Conservation (phyloP, 2,329 filamentous ascomycete genomes). For the Sclerotinia subarctica region DNA sequence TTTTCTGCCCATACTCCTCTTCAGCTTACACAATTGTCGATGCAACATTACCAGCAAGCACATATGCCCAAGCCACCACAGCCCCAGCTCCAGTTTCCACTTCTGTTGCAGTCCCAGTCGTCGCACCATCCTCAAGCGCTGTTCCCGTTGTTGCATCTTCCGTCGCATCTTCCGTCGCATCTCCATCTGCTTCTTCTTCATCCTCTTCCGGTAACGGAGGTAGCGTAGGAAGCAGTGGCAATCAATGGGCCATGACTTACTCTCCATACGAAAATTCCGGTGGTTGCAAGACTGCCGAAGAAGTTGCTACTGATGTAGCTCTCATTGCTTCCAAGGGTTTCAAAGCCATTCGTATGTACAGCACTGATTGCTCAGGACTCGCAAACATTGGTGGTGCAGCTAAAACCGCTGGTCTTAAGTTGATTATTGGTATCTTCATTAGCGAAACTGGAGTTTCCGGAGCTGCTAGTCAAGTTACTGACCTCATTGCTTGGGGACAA, state of each 20-base stretch:
- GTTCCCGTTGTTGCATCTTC: conserved; percentile 20
- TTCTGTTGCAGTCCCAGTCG: conserved; percentile 22
- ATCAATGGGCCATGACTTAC: conserved; percentile 72
- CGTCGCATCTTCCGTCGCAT: conserved; percentile 31
- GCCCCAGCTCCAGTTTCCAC: conserved; percentile 28
- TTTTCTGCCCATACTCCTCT: conserved; percentile 65
- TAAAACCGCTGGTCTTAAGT: conserved; percentile 62
- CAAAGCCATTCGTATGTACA: conserved; percentile 76
- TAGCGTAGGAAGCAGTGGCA: conserved; percentile 27
- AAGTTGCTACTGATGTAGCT: conserved; percentile 59
- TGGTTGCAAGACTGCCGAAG: conserved; percentile 60
- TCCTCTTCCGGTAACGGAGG: conserved; percentile 31
- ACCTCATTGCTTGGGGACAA: conserved; percentile 68
- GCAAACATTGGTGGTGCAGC: conserved; percentile 69
- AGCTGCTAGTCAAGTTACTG: conserved; percentile 64
- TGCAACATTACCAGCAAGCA: conserved; percentile 1
- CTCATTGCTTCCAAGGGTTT: conserved; percentile 65
- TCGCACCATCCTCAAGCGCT: conserved; percentile 5
- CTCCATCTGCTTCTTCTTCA: conserved; percentile 51
- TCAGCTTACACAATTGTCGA: conserved; percentile 35
- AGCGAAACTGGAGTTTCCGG: conserved; percentile 57
- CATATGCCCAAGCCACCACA: conserved; percentile 31
- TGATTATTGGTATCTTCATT: conserved; percentile 89
- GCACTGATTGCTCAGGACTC: conserved; percentile 83
- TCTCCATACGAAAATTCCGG: conserved; percentile 63